A percentile compares a stretch with the other conserved stretches of the same genome.
These are phyloP conservation scores for Pezicula rhizophila DNA, from an alignment of 2,329 filamentous ascomycete genomes.

Conservation along the genomic window DNA sequence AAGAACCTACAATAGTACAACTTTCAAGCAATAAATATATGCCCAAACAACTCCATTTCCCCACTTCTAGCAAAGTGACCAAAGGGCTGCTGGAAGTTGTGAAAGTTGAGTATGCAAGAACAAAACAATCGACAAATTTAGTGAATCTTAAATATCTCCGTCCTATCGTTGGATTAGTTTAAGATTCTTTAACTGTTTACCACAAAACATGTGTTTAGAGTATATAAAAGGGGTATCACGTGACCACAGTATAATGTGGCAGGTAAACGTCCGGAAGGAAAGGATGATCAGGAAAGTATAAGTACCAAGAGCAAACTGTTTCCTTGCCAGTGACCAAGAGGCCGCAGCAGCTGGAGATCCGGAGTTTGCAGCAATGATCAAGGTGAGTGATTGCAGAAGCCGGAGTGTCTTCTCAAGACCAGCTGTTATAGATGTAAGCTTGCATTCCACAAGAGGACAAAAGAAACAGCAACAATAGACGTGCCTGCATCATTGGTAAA, in stretches of 20 bases:
- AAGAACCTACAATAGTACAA: slow-evolving; percentile 50
- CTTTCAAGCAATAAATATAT: slow-evolving; percentile 64
- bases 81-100: slow-evolving; percentile 20
- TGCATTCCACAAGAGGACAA: background rate
- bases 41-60: slow-evolving; percentile 54
- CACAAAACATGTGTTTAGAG: no score
- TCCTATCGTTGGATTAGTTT: slow-evolving; percentile 23
- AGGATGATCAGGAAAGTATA: slow-evolving; percentile 3
- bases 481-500: slow-evolving; percentile 23
- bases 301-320: slow-evolving; percentile 37
- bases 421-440: slow-evolving; percentile 30
- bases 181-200: background rate
- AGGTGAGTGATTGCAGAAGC: slow-evolving; percentile 45
- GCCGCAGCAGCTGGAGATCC: slow-evolving; percentile 30
- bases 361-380: slow-evolving; percentile 42
- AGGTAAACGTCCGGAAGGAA: background rate
- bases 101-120: slow-evolving; percentile 41
- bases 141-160: slow-evolving; percentile 64
- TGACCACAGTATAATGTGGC: background rate
- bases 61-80: slow-evolving; percentile 45
- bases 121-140: slow-evolving; percentile 58
- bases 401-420: slow-evolving; percentile 57
- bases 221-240: no score
- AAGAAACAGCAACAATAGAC: background rate
- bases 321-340: slow-evolving; percentile 31